A percentile compares a stretch with the other conserved stretches of the same genome.
These are phyloP conservation scores for Calocybe indica DNA, from an alignment of 768 basidiomycete genomes.

Conservation along the genomic window DNA sequence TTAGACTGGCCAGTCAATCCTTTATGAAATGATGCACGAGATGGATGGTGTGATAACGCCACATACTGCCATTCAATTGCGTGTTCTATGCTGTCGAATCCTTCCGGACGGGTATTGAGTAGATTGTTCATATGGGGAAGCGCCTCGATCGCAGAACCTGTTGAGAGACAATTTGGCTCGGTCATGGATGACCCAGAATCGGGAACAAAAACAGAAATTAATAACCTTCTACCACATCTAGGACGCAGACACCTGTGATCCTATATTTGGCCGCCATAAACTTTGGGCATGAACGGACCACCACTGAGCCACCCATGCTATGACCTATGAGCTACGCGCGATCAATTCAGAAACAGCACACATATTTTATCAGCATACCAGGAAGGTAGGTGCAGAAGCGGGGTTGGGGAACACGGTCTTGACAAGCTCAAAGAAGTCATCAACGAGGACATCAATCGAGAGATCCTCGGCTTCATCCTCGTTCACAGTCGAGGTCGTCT, in stretches of 20 bases:
- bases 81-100: constrained; percentile 77
- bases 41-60: not conserved
- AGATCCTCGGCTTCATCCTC: constrained; percentile 48
- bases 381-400: constrained; percentile 55
- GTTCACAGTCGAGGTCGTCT: constrained; percentile 42
- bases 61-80: constrained; percentile 96
- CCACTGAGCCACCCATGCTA: constrained; percentile 94
- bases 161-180: not conserved
- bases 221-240: constrained; percentile 87
- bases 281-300: constrained; percentile 61
- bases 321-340: constrained; percentile 75
- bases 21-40: not conserved
- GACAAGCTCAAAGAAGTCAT: constrained; percentile 71
- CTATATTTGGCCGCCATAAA: constrained; percentile 66
- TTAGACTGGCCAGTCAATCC: constrained; percentile 42
- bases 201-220: too few species aligned
- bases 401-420: constrained; percentile 65
- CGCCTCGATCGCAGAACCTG: constrained; percentile 90
- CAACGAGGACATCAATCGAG: constrained; percentile 63
- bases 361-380: constrained; percentile 42
- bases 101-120: constrained; percentile 78
- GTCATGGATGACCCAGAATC: too few species aligned
- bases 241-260: constrained; percentile 71
- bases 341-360: not conserved
- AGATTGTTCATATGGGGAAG: constrained; percentile 89